Evolutionary conservation across 1,139 yeast genomes (phyloP), one percentile per base, ranked within the genome.

Genomic region (Pichia sp.): DNA sequence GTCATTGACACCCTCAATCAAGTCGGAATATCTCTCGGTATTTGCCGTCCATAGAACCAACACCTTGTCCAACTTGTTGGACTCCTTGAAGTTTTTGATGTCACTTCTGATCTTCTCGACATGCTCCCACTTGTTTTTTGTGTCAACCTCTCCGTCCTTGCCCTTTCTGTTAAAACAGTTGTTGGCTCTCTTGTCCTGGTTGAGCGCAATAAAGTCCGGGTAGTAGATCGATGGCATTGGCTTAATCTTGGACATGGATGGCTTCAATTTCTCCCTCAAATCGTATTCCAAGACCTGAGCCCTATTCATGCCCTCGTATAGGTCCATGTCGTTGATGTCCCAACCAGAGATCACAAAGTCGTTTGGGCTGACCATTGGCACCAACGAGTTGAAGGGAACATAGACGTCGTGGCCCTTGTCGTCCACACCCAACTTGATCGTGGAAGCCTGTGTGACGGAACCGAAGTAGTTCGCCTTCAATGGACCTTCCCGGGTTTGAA

Each of bases 41-140:
- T 92, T 92, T 59, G 98, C 98, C 54, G 97, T 90, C 98, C 98
- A 92, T 69, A 92, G 79, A 53, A 92, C 89, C 69, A 92, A 82
- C 57, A 92, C 95, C 71, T 85, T 87, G 72, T 92, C 97, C 65
- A 92, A 82, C 47, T 75, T 73, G 69, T 92, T 88, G 61, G 78
- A 74, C 52, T 72, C 71, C 75, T 90, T 92, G 79, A 92, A 92
- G 57, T 84, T 84, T 63, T 80, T 77, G 67, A 92, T 90, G 71
- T 92, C 97, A 60, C 78, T 75, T 75, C 97, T 87, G 71, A 92
- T 84, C 65, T 77, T 83, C 77, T 88, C 93, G 60, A 92, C 95
- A 69, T 92, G 97, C 29, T 76, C 81, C 97, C 97, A 90, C 75
- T 92, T 92, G 70, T 83, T 80, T 31, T 74, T 71, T 55, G 82